phyloP scores from a whole-genome alignment of 805 yeast species.

The Naumovozyma castellii region DNA sequence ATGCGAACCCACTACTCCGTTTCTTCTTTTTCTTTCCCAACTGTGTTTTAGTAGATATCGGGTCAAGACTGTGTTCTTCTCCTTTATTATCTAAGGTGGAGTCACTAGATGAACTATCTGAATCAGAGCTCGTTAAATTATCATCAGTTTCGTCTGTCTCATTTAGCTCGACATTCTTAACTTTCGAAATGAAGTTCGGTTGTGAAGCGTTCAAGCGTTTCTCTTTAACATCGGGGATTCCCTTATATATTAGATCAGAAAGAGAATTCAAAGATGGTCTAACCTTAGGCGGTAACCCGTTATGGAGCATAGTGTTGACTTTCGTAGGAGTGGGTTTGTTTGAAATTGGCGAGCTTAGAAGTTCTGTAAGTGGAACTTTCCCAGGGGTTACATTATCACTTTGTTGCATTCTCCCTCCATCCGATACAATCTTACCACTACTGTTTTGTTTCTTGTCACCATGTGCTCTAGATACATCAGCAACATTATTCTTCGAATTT shows the following conservation, averaged over 20 bases:
- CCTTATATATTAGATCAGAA: slow-evolving; percentile 45
- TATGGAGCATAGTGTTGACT: slow-evolving; percentile 6
- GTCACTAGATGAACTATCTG: background rate
- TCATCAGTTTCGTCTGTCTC: background rate
- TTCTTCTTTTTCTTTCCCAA: no score
- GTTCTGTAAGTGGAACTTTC: slow-evolving; percentile 1
- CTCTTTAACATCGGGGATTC: slow-evolving; percentile 55
- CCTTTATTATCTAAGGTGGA: no score
- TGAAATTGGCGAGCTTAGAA: slow-evolving; percentile 1
- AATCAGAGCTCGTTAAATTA: background rate
- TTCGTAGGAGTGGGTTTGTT: slow-evolving; percentile 1
- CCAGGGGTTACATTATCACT: background rate
- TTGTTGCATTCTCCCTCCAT: background rate
- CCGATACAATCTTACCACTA: slow-evolving; percentile 3
- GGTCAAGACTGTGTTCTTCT: background rate
- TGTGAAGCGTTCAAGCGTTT: slow-evolving; percentile 2
- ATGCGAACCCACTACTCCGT: background rate
- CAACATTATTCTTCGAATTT: slow-evolving; percentile 33
- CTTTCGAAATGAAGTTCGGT: background rate
- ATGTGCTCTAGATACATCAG: slow-evolving; percentile 35
- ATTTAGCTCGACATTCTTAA: background rate
- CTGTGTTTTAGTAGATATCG: no score
- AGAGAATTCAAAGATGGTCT: slow-evolving; percentile 39
- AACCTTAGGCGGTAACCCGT: slow-evolving; percentile 14
- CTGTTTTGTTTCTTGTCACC: no score